Percentiles rank a stretch among this genome's conserved stretches.
Conservation (phyloP, 352 stramenopile genomes). For the Globisporangium emineosum region DNA sequence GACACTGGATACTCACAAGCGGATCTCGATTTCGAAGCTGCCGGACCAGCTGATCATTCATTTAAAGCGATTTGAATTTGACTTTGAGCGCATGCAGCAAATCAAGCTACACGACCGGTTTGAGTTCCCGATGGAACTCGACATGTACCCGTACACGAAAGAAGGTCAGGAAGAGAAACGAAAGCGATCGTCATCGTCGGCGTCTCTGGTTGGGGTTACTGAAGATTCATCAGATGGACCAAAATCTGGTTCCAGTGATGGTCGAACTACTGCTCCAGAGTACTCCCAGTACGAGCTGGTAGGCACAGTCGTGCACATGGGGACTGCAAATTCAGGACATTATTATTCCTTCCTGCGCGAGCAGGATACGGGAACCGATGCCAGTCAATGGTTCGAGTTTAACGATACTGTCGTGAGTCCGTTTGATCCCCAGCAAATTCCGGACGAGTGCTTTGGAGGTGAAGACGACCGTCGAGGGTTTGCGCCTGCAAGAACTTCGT, state of each 20-base stretch:
- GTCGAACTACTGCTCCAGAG: constrained; percentile 42
- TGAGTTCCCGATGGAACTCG: constrained; percentile 89
- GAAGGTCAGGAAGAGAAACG: constrained; percentile 76
- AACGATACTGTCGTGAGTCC: constrained; percentile 83
- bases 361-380: constrained; percentile 33
- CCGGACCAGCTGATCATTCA: constrained; percentile 92
- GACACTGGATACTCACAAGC: constrained; percentile 88
- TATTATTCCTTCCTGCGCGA: constrained; percentile 90
- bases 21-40: constrained; percentile 87
- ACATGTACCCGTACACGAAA: constrained; percentile 90
- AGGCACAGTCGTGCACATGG: constrained; percentile 88
- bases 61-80: constrained; percentile 95
- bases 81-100: constrained; percentile 93
- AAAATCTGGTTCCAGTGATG: constrained; percentile 26
- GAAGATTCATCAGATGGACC: constrained; percentile 11
- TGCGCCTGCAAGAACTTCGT: neutral
- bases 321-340: constrained; percentile 83
- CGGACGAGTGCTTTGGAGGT: constrained; percentile 70
- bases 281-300: constrained; percentile 86
- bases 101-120: constrained; percentile 93
- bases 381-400: constrained; percentile 79
- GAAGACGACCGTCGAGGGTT: constrained; percentile 34
- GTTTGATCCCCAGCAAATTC: constrained; percentile 69
- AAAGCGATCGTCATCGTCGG: constrained; percentile 26
- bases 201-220: constrained; percentile 6